These are phyloP conservation scores for Emericellopsis cladophorae DNA, from an alignment of 2,329 filamentous ascomycete species.

Conservation along the genomic window DNA sequence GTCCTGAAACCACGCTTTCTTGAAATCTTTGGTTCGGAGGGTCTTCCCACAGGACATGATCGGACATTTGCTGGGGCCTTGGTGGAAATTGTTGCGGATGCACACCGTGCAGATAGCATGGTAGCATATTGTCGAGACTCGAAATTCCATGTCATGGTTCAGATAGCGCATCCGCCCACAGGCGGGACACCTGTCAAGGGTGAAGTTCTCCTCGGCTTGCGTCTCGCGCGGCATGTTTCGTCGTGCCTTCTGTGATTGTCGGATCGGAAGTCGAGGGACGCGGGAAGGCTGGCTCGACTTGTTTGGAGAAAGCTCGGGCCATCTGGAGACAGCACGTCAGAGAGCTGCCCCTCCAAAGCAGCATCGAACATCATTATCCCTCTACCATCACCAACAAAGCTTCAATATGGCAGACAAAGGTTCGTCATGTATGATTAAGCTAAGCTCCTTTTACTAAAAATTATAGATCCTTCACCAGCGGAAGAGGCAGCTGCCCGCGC, in stretches of 20 bases:
- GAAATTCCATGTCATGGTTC: constrained; percentile 85
- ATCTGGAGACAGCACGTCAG: not conserved
- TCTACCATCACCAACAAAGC: not conserved
- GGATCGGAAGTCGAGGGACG: not conserved
- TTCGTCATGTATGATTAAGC: not conserved
- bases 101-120: constrained; percentile 98
- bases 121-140: constrained; percentile 97
- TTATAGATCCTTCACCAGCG: constrained; percentile 39
- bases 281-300: not conserved
- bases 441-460: constrained; percentile 2
- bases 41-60: constrained; percentile 82
- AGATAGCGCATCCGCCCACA: constrained; percentile 96
- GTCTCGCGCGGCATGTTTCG: too few species aligned
- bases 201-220: constrained; percentile 8
- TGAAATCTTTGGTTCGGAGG: constrained; percentile 72
- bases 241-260: not conserved
- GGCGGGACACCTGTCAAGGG: constrained; percentile 77
- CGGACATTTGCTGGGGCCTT: constrained; percentile 84
- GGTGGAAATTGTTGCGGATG: constrained; percentile 85
- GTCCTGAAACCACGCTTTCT: constrained; percentile 81
- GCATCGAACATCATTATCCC: not conserved
- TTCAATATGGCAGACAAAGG: constrained; percentile 7
- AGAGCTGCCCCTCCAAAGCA: constrained; percentile 3
- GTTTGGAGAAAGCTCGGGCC: constrained; percentile 1
- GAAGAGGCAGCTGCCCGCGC: constrained; percentile 47